Base-by-base conservation (phyloP, 441 rosid species). In the Bocquillonia castaneifolia region DNA sequence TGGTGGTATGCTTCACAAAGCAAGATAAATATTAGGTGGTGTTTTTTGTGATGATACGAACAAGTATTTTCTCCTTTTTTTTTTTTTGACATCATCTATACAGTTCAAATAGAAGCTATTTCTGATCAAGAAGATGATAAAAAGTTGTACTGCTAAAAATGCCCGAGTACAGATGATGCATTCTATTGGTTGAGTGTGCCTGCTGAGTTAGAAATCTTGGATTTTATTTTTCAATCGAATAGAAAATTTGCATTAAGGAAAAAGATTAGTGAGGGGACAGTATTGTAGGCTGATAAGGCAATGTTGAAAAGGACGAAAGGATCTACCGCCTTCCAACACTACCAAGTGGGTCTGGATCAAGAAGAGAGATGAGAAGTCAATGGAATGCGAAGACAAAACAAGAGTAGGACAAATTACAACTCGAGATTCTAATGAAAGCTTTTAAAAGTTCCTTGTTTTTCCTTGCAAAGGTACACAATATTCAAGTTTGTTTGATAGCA, bases 371-470 rank as follows among this genome's bases (percentile, higher is more conserved):
- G 57, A 45, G n/a, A 17, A 28, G 70, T 50, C 65, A 36, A 47
- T 48, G 39, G 51, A 13, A 6, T 28, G 10, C 12, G 58, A 36
- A 40, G 73, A 62, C 73, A 62, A 70, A 52, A 29, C 15, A 40
- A 70, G 67, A 28, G 61, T 23, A 51, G 55, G 73, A 70, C 73
- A 70, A 70, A 53, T 17, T 40, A 31, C 44, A 42, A 70, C n/a
- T 4, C 54, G 31, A 53, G 29, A 61, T 61, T 62, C 59, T n/a
- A 18, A 47, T 12, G 45, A 5, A 29, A 42, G 52, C 13, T 45
- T 45, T 47, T 22, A 15, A 56, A 56, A 67, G 54, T 67, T 40
- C 23, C 23, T 44, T 58, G 45, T 15, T 22, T 36, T 34, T 15
- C 40, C 3, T 22, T 13, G 10, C 51, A n/a, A 13, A 22, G 3